These are phyloP conservation scores for Lentinula guzmanii DNA, from an alignment of 768 basidiomycete species.

Conservation along the genomic window DNA sequence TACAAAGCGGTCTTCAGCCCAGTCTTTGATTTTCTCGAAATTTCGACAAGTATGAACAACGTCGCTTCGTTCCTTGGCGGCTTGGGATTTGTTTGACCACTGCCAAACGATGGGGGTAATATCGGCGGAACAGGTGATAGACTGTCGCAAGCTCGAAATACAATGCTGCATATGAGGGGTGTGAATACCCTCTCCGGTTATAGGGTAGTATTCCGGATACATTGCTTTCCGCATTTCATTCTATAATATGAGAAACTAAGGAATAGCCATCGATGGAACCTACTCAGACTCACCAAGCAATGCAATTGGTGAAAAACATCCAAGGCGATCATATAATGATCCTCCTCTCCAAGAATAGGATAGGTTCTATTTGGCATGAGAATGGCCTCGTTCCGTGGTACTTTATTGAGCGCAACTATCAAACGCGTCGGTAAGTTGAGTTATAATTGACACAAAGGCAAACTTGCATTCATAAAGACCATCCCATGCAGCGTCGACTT, in stretches of 20 bases:
- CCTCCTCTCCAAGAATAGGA: constrained; percentile 17
- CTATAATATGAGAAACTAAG: constrained; percentile 1
- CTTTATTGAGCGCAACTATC: constrained; percentile 16
- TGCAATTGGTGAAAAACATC: constrained; percentile 20
- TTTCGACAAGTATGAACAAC: constrained; percentile 18
- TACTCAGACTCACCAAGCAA: constrained; percentile 13
- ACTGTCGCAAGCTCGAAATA: constrained; percentile 16
- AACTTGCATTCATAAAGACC: constrained; percentile 15
- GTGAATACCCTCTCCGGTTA: constrained; percentile 13
- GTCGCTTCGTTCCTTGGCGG: constrained; percentile 15
- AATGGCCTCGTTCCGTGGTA: constrained; percentile 16
- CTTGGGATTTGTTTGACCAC: constrained; percentile 16
- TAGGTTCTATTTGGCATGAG: constrained; percentile 18
- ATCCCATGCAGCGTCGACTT: constrained; percentile 19
- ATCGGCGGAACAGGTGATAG: constrained; percentile 18
- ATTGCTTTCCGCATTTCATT: constrained; percentile 18
- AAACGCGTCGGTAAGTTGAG: background rate
- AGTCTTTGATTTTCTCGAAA: constrained; percentile 2
- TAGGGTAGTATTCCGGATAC: constrained; percentile 14
- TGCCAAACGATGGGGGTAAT: constrained; percentile 20
- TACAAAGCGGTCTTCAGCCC: constrained; percentile 6
- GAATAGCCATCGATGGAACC: background rate
- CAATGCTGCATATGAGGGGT: constrained; percentile 19
- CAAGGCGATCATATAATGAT: constrained; percentile 17
- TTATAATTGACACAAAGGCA: background rate